Base-by-base conservation (phyloP, 805 yeast species). In the Yarrowia porcina region DNA sequence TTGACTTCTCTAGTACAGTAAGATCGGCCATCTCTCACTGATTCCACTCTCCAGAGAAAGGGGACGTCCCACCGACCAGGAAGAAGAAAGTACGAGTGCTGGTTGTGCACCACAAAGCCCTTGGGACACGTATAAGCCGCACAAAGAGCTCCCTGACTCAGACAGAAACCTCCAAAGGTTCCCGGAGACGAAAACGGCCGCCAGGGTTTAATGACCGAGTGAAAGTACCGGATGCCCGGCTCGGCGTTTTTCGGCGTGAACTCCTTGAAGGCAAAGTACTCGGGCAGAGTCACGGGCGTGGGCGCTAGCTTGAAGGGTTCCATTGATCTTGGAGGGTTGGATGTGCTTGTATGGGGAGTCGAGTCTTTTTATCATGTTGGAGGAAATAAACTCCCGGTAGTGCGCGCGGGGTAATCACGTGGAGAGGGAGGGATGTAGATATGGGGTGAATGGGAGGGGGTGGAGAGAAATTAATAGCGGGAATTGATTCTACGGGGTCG, bases 21-120 rank as follows among this genome's bases (percentile, higher is more conserved):
- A 0, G 69, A 64, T 25, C 67, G 61, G 27, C 74, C 74, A 56
- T 71, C 67, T 17, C 74, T 65, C 13, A 71, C 42, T 7, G 61
- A 45, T 47, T 67, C 70, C 15, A 72, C 70, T n/a, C 63, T 47
- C 63, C 70, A 72, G 9, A 67, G 62, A 45, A 72, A 71, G 1
- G 74, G 74, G 7, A 70, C 67, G 21, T 66, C 64, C 20, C 67
- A 59, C 10, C 65, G 64, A 10, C 72, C 74, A 0, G 73, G 73
- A 25, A 63, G 66, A 27, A 72, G 62, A 39, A 72, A 72, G 64
- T 70, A 67, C 11, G 72, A 70, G 44, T 68, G 70, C 33, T 66
- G 62, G 64, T 69, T 66, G 30, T 59, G 63, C 27, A 42, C 52
- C 18, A 59, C 36, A 35, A 59, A 59, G 33, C 54, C 63, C 17